phyloP scores from a whole-genome alignment of 2,329 filamentous ascomycete genomes.

The Diaporthe velutina region DNA sequence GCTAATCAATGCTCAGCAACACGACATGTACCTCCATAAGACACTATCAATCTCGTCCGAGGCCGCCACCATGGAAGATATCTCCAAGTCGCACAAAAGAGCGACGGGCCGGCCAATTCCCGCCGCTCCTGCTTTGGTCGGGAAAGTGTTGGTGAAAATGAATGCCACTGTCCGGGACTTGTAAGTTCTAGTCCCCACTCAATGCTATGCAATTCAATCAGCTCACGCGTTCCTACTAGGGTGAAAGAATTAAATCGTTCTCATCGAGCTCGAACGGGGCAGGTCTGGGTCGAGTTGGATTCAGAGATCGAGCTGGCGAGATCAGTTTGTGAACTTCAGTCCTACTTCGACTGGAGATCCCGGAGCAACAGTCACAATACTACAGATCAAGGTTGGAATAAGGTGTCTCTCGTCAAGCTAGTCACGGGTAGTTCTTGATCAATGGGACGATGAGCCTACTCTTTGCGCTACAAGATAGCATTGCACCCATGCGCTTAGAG shows the following conservation, averaged over 20 bases:
- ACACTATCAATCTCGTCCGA: background rate
- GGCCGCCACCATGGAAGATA: conserved; percentile 1
- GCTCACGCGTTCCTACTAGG: fast-evolving
- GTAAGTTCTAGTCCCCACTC: background rate
- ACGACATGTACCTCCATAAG: background rate
- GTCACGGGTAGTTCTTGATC: background rate
- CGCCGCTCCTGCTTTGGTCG: background rate
- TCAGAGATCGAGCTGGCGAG: background rate
- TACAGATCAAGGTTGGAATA: background rate
- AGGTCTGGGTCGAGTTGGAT: background rate
- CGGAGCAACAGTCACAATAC: background rate
- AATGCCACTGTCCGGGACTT: background rate
- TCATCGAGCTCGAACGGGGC: background rate
- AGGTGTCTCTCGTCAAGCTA: background rate
- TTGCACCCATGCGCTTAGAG: no score
- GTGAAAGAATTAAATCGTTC: background rate
- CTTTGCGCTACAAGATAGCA: no score
- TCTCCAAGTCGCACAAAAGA: background rate
- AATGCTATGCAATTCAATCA: no score
- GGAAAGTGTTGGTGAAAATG: background rate
- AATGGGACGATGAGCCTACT: no score
- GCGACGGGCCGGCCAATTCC: conserved; percentile 1
- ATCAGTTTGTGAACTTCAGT: background rate
- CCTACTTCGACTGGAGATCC: background rate
- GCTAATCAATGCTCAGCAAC: background rate